A percentile compares a stretch with the other conserved stretches of the same genome.
These are phyloP conservation scores for Cryphonectria nitschkei DNA, from an alignment of 2,329 filamentous ascomycete species.

Conservation along the genomic window DNA sequence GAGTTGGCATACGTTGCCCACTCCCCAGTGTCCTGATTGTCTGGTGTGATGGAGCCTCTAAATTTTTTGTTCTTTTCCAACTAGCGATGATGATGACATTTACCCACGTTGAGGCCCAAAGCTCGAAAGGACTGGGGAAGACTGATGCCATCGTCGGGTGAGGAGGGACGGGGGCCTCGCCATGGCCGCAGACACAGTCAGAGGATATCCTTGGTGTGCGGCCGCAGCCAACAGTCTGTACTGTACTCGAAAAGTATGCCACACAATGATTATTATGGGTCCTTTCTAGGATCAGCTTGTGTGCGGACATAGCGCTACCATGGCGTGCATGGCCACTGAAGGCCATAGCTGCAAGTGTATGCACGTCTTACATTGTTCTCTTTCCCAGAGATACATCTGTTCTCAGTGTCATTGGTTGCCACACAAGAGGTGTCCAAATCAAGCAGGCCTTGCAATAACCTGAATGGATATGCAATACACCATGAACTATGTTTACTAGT, in stretches of 20 bases:
- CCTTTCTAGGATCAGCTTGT: not conserved
- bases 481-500: not conserved
- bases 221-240: not conserved
- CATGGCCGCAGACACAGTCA: not conserved
- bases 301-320: not conserved
- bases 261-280: not conserved
- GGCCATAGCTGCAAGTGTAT: not conserved
- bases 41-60: not conserved
- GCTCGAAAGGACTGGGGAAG: not conserved
- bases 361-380: not conserved
- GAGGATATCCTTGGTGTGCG: not conserved
- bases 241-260: not conserved
- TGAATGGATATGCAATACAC: not conserved
- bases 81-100: not conserved
- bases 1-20: conserved; percentile 6
- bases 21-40: not conserved
- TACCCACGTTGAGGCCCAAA: not conserved
- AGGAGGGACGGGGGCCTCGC: not conserved
- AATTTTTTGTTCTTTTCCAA: not conserved
- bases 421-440: not conserved
- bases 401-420: not conserved
- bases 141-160: conserved; percentile 3
- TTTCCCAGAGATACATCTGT: not conserved
- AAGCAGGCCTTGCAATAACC: not conserved
- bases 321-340: not conserved